Evolutionary conservation across 768 basidiomycete genomes (phyloP).

Genomic region (Lactarius akahatsu): DNA sequence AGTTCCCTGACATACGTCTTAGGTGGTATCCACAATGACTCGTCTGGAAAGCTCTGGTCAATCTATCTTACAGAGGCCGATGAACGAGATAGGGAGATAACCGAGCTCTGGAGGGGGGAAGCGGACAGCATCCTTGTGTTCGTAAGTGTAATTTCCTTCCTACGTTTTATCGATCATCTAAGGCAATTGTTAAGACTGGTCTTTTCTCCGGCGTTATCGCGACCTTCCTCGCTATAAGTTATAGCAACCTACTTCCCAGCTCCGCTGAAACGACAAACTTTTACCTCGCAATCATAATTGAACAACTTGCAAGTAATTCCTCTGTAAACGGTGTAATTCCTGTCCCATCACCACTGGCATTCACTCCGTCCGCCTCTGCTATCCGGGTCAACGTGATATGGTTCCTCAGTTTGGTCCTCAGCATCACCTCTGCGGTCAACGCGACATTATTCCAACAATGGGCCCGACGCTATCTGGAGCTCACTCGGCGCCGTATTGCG

Average conservation of each 20-base stretch:
- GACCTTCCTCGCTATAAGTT: slow-evolving; percentile 1
- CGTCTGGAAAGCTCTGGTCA: slow-evolving; percentile 4
- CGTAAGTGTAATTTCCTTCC: neutral
- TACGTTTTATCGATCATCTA: too few relatives aligned
- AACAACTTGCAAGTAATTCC: too few relatives aligned
- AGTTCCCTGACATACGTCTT: too few relatives aligned
- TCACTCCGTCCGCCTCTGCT: too few relatives aligned
- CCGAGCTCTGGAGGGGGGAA: neutral
- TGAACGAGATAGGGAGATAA: neutral
- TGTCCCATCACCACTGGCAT: too few relatives aligned
- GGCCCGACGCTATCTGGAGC: neutral
- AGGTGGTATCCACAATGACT: neutral
- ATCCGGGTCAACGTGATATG: slow-evolving; percentile 7
- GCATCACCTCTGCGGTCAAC: neutral
- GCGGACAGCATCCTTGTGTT: neutral
- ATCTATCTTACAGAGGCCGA: neutral
- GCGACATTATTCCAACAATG: neutral
- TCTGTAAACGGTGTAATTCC: too few relatives aligned
- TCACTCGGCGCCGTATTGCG: neutral
- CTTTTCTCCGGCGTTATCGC: slow-evolving; percentile 2
- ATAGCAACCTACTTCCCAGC: neutral
- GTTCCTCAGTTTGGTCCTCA: neutral
- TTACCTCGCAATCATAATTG: neutral
- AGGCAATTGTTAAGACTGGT: neutral
- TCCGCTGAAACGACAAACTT: neutral